phyloP scores from a whole-genome alignment of 2,329 filamentous ascomycete species.

The Cladosporium sp. region DNA sequence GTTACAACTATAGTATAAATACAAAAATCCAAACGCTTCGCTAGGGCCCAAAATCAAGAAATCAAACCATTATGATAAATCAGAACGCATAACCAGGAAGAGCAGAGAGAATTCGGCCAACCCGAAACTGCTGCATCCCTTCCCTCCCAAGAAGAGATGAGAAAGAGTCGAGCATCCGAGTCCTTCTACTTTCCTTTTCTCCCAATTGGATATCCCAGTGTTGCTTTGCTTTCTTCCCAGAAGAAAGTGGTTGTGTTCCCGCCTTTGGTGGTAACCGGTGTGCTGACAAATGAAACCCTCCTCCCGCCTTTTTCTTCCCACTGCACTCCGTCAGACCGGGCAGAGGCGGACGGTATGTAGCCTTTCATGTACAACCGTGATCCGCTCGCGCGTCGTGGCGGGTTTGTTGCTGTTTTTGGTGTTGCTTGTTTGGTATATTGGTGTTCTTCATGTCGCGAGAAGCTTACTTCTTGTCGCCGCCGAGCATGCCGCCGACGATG shows the following conservation, averaged over 20 bases:
- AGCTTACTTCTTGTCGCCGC: constrained; percentile 42
- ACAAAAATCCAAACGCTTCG: not conserved
- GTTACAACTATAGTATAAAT: constrained; percentile 16
- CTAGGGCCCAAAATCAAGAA: constrained; percentile 3
- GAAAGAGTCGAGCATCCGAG: not conserved
- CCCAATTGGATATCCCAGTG: constrained; percentile 12
- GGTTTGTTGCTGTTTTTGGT: not conserved
- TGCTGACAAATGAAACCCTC: constrained; percentile 17
- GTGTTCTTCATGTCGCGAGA: not conserved
- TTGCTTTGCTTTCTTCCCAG: constrained; percentile 14
- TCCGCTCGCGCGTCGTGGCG: not conserved
- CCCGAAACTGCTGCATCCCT: constrained; percentile 1
- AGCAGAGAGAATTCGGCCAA: not conserved
- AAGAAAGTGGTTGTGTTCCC: constrained; percentile 2
- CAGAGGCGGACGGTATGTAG: constrained; percentile 1
- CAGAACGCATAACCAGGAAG: not conserved
- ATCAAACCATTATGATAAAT: not conserved
- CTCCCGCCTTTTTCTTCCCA: constrained; percentile 8
- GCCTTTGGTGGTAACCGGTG: not conserved
- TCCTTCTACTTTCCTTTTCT: not conserved
- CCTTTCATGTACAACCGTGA: constrained; percentile 10
- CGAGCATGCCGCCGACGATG: constrained; percentile 52
- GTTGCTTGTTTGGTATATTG: not conserved
- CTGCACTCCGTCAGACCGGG: not conserved
- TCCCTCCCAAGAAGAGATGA: constrained; percentile 17